Percentiles rank a stretch among this genome's conserved stretches.
Evolutionary conservation across 2,329 filamentous ascomycete genomes (phyloP).

Genomic region (Colletotrichum truncatum): DNA sequence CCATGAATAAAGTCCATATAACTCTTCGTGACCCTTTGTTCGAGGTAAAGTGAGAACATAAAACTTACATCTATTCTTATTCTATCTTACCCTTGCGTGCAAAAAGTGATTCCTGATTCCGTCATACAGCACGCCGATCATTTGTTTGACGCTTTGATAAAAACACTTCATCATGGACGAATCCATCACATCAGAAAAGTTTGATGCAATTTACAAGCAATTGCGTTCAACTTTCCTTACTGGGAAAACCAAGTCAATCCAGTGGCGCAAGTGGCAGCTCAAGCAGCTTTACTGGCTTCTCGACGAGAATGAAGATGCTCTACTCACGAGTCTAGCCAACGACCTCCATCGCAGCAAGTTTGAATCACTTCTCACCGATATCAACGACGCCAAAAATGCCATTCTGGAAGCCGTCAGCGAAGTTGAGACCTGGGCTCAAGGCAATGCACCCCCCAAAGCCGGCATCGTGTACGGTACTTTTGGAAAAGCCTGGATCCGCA

Average conservation of each 20-base stretch:
- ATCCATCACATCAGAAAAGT: neutral
- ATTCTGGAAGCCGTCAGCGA: neutral
- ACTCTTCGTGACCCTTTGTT: too few species aligned
- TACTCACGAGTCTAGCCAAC: slow-evolving; percentile 36
- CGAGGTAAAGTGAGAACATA: too few species aligned
- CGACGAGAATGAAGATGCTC: slow-evolving; percentile 39
- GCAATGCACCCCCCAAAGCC: neutral
- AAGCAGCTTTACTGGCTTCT: slow-evolving; percentile 47
- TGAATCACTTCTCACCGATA: slow-evolving; percentile 34
- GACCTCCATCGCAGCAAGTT: slow-evolving; percentile 40
- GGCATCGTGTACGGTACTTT: neutral
- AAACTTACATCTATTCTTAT: too few species aligned
- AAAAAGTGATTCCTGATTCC: too few species aligned
- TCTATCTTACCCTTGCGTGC: too few species aligned
- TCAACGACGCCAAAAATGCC: neutral
- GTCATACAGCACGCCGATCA: too few species aligned
- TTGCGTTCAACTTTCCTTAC: slow-evolving; percentile 36
- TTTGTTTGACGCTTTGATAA: too few species aligned
- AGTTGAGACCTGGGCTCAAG: neutral
- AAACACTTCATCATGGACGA: too few species aligned
- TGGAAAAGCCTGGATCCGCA: slow-evolving; percentile 38
- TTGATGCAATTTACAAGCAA: neutral
- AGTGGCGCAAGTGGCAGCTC: slow-evolving; percentile 47
- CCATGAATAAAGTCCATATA: too few species aligned
- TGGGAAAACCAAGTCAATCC: slow-evolving; percentile 40